A percentile compares a stretch with the other conserved stretches of the same genome.
These are phyloP conservation scores for Daldinia concentrica DNA, from an alignment of 495 filamentous ascomycete species.

Conservation along the genomic window DNA sequence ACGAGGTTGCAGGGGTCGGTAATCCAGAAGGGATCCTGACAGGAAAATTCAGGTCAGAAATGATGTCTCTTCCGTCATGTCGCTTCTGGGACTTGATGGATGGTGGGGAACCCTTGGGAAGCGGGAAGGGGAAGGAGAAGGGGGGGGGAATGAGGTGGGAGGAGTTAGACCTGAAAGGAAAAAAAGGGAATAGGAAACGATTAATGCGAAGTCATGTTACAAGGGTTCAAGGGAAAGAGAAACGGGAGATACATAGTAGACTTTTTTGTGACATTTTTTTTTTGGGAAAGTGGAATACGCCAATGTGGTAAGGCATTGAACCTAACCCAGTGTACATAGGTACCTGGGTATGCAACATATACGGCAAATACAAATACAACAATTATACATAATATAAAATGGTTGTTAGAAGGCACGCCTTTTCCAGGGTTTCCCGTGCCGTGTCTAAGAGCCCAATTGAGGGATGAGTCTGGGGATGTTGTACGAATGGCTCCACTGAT, in stretches of 20 bases:
- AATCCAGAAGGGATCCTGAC: constrained; percentile 37
- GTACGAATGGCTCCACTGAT: constrained; percentile 23
- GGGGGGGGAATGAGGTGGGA: background rate
- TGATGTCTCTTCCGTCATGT: constrained; percentile 36
- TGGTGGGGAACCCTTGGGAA: constrained; percentile 18
- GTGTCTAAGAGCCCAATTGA: constrained; percentile 26
- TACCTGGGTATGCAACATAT: too few species aligned
- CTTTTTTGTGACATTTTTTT: background rate
- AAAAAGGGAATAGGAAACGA: background rate
- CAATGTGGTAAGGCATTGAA: background rate
- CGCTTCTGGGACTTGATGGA: constrained; percentile 13
- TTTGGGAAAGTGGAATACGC: background rate
- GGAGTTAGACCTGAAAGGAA: background rate
- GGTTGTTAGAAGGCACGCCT: background rate
- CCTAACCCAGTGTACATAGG: background rate
- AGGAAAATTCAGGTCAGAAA: constrained; percentile 32
- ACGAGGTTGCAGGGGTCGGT: constrained; percentile 37
- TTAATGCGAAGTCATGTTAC: background rate
- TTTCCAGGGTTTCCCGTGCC: constrained; percentile 1
- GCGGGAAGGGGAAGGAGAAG: background rate
- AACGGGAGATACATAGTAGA: constrained; percentile 6
- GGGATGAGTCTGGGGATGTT: constrained; percentile 33
- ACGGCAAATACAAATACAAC: background rate
- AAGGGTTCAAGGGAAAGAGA: constrained; percentile 3
- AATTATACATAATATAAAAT: constrained; percentile 6